Base-by-base conservation (phyloP, 2,329 filamentous ascomycete species). In the Polytolypa hystricis region DNA sequence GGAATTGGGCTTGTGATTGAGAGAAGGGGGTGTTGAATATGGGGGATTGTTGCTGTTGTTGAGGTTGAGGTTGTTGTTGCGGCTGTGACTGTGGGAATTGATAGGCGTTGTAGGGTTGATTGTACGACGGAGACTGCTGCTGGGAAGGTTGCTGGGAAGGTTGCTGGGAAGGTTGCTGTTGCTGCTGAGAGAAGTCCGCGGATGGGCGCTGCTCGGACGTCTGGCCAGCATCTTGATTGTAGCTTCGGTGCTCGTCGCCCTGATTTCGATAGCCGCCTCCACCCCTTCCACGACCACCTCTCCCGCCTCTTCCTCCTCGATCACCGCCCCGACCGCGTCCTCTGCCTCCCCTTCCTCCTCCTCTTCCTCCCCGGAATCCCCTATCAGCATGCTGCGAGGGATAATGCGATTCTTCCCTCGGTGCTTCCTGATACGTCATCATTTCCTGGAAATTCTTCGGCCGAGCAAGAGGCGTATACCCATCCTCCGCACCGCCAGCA, bases 401-500 rank as follows among this genome's bases (percentile, higher is more conserved):
- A 16, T 23, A 17, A 4, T 39, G 34, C 2, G 32, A 33, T 4
- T 46, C 47, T 48, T 63, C 58, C 15, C 57, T 45, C 11, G 58
- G 57, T 5, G 56, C 49, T 41, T 63, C 57, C 28, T 55, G 52
- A 12, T 47, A 41, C 12, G 62, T 49, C 64, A 71, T 59, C 51
- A 68, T 57, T 55, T 69, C 55, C 49, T 69, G 58, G 45, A 80
- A 76, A 33, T 78, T 78, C 12, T 71, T 66, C 1, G 83, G 83
- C 12, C 83, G 68, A 14, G 78, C 60, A 12, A 89, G 66, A 4
- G 81, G 80, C 44, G 76, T 80, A 55, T 89, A 89, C 1, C 59
- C 60, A 40, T 66, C 61, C 37, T 66, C 58, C n/a, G 43, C 53
- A n/a, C n/a, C n/a, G n/a, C n/a, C n/a, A 27, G 49, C 71, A 18